Evolutionary conservation across 176 grass and related monocot genomes (phyloP), one percentile per base, ranked within the genome.

Genomic region (Luzula sylvatica): DNA sequence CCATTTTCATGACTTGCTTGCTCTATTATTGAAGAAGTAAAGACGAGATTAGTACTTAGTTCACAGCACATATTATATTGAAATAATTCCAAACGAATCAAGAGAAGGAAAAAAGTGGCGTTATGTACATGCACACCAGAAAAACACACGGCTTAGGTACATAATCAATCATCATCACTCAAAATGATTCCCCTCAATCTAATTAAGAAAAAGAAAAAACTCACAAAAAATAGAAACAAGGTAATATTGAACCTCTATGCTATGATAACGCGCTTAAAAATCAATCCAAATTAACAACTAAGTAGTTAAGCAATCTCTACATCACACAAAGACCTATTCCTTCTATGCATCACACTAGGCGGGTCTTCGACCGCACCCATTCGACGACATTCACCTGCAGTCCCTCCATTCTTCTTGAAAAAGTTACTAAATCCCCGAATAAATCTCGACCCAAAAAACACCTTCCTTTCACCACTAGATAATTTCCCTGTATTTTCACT

Each of bases 341-440:
- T 74, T 64, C 24, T 61, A 53, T 43, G 52, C 41, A 38, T 52
- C 26, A 51, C 24, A 7, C 23, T 12, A 15, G 35, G 26, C 15
- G 40, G 13, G 17, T 19, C 55, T 7, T 46, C 64, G 54, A n/a
- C 74, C 44, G 48, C 58, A 62, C 17, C 58, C 46, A n/a, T 65
- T 53, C 40, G 45, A 54, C 23, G 47, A 26, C 50, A 46, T 28
- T 40, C 38, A 2, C 22, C 52, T 38, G 18, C 11, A 72, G 18
- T 52, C 7, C 38, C 46, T 23, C 66, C 77, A 12, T 45, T 46
- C 55, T 59, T 79, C 53, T 25, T 51, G 68, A 98, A 98, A 66
- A 98, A 64, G 59, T 67, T 80, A 46, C 76, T 87, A 26, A 98
- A 72, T n/a, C 93, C 93, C 9, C 68, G 67, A 71, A 98, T 69